Evolutionary conservation across 495 filamentous ascomycete genomes (phyloP).

Genomic region (Neurospora sp.): DNA sequence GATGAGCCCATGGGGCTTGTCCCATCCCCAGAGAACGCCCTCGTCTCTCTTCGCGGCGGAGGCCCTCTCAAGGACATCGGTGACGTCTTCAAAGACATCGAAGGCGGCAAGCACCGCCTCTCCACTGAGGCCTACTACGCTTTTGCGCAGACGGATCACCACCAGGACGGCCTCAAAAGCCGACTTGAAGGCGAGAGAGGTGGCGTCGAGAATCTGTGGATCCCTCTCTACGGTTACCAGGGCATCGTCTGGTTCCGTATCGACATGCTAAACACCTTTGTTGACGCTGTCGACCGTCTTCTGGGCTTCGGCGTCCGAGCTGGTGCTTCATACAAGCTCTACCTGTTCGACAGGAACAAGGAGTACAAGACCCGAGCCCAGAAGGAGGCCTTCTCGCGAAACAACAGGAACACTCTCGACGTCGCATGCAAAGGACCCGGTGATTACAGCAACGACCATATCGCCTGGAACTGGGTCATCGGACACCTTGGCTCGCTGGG

Average conservation of each 20-base stretch:
- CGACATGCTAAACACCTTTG: constrained; percentile 12
- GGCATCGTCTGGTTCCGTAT: constrained; percentile 17
- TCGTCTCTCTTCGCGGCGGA: constrained; percentile 4
- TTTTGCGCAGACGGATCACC: not conserved
- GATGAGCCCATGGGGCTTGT: not conserved
- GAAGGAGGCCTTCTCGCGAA: not conserved
- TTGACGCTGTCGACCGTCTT: constrained; percentile 24
- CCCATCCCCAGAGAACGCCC: not conserved
- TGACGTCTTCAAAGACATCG: not conserved
- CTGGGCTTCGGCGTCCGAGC: constrained; percentile 15
- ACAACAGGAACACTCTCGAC: not conserved
- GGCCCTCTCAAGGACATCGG: not conserved
- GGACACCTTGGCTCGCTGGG: not conserved
- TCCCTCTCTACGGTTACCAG: constrained; percentile 20
- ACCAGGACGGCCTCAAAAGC: not conserved
- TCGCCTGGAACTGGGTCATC: constrained; percentile 6
- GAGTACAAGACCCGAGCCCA: constrained; percentile 1
- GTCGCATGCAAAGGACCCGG: constrained; percentile 8
- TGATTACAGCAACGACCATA: constrained; percentile 9
- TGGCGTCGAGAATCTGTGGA: not conserved
- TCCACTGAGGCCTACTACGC: not conserved
- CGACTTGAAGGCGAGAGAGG: not conserved
- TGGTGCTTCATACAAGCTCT: constrained; percentile 15
- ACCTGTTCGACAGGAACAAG: constrained; percentile 8
- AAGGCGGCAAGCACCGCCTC: not conserved